Conservation (phyloP, 2,329 filamentous ascomycete species). For the Colletotrichum tropicale region DNA sequence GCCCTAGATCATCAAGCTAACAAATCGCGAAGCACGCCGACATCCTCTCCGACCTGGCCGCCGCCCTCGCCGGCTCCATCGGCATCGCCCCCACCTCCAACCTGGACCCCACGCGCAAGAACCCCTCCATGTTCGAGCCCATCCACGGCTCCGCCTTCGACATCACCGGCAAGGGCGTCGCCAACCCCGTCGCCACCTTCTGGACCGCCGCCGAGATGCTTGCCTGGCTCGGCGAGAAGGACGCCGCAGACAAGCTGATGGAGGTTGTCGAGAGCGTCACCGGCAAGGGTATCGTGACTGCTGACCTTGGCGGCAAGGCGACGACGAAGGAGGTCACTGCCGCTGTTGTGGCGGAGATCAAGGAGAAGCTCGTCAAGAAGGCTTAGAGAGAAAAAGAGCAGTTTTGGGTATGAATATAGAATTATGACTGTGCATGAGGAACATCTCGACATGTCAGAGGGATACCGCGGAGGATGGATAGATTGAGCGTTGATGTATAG, state of each 20-base stretch:
- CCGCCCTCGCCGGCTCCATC: slow-evolving; percentile 70
- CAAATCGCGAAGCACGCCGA: slow-evolving; percentile 47
- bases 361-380: slow-evolving; percentile 1
- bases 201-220: slow-evolving; percentile 61
- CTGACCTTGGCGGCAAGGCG: slow-evolving; percentile 51
- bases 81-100: slow-evolving; percentile 71
- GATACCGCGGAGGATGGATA: neutral
- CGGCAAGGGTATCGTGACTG: slow-evolving; percentile 51
- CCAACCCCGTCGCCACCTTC: slow-evolving; percentile 59
- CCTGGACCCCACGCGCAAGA: slow-evolving; percentile 60
- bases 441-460: neutral
- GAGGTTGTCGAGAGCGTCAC: slow-evolving; percentile 53
- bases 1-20: neutral
- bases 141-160: slow-evolving; percentile 61
- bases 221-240: slow-evolving; percentile 54
- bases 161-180: slow-evolving; percentile 56
- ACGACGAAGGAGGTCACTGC: slow-evolving; percentile 22
- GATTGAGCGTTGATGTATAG: neutral
- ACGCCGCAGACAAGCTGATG: slow-evolving; percentile 50
- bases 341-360: slow-evolving; percentile 16
- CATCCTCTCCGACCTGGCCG: slow-evolving; percentile 70
- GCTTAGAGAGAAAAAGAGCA: neutral
- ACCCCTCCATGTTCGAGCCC: slow-evolving; percentile 62
- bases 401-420: neutral
- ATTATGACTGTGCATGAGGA: neutral